Evolutionary conservation across 257 asterid genomes (phyloP).

Genomic region (Fraxinus americana): DNA sequence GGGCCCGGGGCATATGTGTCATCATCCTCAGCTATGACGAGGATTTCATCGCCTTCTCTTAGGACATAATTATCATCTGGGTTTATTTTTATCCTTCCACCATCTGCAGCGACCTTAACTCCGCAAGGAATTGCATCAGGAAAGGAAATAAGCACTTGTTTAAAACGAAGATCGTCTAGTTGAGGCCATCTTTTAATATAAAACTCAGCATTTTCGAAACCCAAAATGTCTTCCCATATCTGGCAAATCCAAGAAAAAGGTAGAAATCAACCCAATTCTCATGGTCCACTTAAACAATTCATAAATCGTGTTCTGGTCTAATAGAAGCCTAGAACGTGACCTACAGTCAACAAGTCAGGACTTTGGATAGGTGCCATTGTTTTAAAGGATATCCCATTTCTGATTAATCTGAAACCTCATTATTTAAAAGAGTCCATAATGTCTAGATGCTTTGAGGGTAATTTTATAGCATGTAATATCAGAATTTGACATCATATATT

Average conservation of each 20-base stretch:
- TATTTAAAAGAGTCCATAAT: background rate
- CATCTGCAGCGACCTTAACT: constrained; percentile 79
- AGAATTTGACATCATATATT: background rate
- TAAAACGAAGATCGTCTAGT: constrained; percentile 70
- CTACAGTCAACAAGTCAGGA: background rate
- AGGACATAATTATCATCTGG: constrained; percentile 84
- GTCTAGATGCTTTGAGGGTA: background rate
- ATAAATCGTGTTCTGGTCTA: background rate
- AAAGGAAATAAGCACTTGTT: constrained; percentile 76
- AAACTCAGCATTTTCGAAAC: constrained; percentile 96
- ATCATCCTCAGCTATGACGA: constrained; percentile 98
- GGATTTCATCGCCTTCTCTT: constrained; percentile 89
- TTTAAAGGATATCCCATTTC: background rate
- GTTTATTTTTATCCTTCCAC: constrained; percentile 82
- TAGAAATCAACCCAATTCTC: background rate
- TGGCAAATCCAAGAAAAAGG: constrained; percentile 34
- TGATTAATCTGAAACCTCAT: background rate
- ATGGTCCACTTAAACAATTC: background rate
- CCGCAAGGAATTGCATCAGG: constrained; percentile 98
- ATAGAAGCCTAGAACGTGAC: background rate
- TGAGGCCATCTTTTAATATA: constrained; percentile 93
- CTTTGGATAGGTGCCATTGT: background rate
- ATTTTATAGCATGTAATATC: background rate
- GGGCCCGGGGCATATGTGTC: constrained; percentile 95
- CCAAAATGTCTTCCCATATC: constrained; percentile 99